Evolutionary conservation across 2,329 filamentous ascomycete genomes (phyloP).

Genomic region (Magnaporthales sp.): DNA sequence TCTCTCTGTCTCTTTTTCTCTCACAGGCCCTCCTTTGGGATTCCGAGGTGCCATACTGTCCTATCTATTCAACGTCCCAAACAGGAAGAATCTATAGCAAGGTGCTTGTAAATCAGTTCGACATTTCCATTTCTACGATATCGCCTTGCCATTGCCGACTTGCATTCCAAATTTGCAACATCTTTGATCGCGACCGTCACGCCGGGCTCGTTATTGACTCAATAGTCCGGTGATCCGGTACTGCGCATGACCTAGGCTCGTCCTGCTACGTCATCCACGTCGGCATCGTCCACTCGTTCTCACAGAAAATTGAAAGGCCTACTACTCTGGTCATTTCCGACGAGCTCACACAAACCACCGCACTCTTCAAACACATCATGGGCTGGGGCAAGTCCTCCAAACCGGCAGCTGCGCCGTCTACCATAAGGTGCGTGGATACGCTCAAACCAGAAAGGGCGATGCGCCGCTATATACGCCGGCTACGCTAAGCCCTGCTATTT

Average conservation of each 20-base stretch:
- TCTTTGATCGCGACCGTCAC: neutral
- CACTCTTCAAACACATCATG: conserved; percentile 15
- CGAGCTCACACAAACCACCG: neutral
- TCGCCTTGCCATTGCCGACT: neutral
- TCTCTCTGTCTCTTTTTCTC: no score
- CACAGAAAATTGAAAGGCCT: neutral
- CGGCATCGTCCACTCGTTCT: neutral
- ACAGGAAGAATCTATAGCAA: neutral
- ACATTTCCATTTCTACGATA: neutral
- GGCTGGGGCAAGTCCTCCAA: conserved; percentile 20
- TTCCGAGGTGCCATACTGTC: no score
- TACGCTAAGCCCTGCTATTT: no score
- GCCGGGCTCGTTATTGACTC: neutral
- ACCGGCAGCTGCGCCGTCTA: conserved; percentile 20
- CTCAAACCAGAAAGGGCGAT: neutral
- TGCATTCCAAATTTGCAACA: neutral
- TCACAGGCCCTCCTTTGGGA: neutral
- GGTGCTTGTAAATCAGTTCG: neutral
- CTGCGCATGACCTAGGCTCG: neutral
- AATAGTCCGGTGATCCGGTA: neutral
- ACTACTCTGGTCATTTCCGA: neutral
- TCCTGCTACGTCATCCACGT: neutral
- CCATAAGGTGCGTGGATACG: conserved; percentile 17
- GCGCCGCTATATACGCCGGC: neutral
- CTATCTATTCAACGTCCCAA: neutral